Percentiles rank a stretch among this genome's conserved stretches.
These are phyloP conservation scores for Aspergillus sp. DNA, from an alignment of 2,329 filamentous ascomycete species.

Conservation along the genomic window DNA sequence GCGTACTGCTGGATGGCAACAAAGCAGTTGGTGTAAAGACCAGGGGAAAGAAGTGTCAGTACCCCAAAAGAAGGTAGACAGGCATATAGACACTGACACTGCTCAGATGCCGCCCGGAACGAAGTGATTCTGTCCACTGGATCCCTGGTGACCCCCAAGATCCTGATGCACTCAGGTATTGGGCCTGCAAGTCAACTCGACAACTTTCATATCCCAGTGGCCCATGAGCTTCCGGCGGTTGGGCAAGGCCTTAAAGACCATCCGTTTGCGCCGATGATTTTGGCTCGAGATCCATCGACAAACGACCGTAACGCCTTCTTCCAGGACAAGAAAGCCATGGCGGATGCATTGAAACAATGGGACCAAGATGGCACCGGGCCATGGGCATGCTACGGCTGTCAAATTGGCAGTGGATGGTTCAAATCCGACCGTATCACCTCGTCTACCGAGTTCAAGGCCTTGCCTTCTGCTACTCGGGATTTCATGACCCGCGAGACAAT, in stretches of 20 bases:
- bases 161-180: background rate
- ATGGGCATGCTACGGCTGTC: constrained; percentile 41
- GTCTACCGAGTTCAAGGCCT: constrained; percentile 51
- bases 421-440: constrained; percentile 43
- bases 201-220: background rate
- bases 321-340: constrained; percentile 42
- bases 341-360: constrained; percentile 52
- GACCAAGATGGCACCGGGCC: constrained; percentile 41
- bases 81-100: too few species aligned
- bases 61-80: too few species aligned
- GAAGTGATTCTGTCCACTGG: background rate
- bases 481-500: constrained; percentile 52
- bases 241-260: constrained; percentile 32
- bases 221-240: constrained; percentile 28
- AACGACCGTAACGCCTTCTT: constrained; percentile 51
- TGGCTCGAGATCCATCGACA: constrained; percentile 42
- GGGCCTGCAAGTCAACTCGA: background rate
- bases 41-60: too few species aligned
- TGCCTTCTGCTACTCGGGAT: constrained; percentile 35
- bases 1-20: too few species aligned
- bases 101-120: background rate
- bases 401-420: constrained; percentile 39
- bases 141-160: background rate
- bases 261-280: constrained; percentile 13
- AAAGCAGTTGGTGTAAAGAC: too few species aligned